Percentiles rank a stretch among this genome's conserved stretches.
Conservation (phyloP, 1,284 basidiomycete genomes). For the Filobasidium uniguttulatum region DNA sequence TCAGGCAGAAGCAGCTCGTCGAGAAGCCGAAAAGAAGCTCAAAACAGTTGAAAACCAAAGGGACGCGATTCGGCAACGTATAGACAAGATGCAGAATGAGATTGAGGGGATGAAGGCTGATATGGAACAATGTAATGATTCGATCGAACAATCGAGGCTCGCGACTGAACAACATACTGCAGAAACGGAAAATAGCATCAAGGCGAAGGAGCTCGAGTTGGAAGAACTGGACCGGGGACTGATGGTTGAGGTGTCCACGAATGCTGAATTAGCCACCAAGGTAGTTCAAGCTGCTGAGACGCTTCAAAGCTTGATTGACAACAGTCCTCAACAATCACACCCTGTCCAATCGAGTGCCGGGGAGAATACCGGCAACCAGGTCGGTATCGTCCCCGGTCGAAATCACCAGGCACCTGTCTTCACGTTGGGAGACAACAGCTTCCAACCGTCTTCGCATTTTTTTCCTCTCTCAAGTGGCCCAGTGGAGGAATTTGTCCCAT, state of each 20-base stretch:
- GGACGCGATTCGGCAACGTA: slow-evolving; percentile 51
- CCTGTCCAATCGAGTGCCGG: too few species aligned
- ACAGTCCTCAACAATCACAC: slow-evolving; percentile 6
- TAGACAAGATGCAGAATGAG: slow-evolving; percentile 54
- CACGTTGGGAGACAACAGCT: too few species aligned
- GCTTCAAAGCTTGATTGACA: slow-evolving; percentile 12
- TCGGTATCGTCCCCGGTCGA: too few species aligned
- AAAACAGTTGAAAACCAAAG: slow-evolving; percentile 53
- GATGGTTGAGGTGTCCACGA: slow-evolving; percentile 20
- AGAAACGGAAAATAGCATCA: slow-evolving; percentile 44
- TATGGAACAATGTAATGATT: slow-evolving; percentile 37
- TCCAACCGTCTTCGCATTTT: too few species aligned
- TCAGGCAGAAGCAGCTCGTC: slow-evolving; percentile 57
- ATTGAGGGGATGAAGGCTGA: slow-evolving; percentile 48
- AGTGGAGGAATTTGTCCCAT: too few species aligned
- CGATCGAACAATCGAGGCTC: slow-evolving; percentile 25
- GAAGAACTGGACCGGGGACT: slow-evolving; percentile 27
- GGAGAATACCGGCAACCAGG: too few species aligned
- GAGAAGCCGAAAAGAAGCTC: slow-evolving; percentile 77
- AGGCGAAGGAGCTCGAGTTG: slow-evolving; percentile 50
- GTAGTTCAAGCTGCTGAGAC: slow-evolving; percentile 18
- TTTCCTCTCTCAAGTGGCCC: too few species aligned
- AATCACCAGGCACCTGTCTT: too few species aligned
- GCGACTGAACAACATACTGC: slow-evolving; percentile 23
- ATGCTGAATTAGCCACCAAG: slow-evolving; percentile 23